phyloP scores from a whole-genome alignment of 106 monocot genomes.

The Allium fistulosum region DNA sequence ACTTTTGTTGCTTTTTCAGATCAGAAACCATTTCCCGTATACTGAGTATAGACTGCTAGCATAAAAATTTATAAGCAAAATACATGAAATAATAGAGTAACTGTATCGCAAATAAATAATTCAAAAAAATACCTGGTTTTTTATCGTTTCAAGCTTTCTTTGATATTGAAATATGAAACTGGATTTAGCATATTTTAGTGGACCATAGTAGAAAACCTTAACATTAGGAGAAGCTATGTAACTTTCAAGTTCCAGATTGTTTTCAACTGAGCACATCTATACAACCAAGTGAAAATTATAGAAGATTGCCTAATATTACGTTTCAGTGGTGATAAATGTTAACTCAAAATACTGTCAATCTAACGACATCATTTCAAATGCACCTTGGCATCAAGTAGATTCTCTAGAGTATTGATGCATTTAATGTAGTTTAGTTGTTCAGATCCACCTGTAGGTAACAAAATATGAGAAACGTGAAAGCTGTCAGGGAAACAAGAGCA shows the following conservation, averaged over 20 bases:
- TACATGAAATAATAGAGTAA: neutral
- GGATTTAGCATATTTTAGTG: slow-evolving; percentile 21
- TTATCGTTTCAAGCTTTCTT: slow-evolving; percentile 52
- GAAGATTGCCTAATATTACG: neutral
- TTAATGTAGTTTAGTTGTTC: slow-evolving; percentile 56
- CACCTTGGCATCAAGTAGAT: slow-evolving; percentile 86
- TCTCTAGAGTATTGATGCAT: slow-evolving; percentile 93
- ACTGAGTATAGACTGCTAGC: slow-evolving; percentile 27
- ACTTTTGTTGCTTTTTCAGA: slow-evolving; percentile 35
- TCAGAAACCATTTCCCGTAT: slow-evolving; percentile 43
- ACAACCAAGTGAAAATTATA: neutral
- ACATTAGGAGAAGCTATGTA: slow-evolving; percentile 66
- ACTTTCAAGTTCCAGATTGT: slow-evolving; percentile 57
- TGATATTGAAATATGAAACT: slow-evolving; percentile 16
- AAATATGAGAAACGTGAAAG: neutral
- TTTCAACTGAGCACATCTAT: slow-evolving; percentile 70
- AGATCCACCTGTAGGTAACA: slow-evolving; percentile 52
- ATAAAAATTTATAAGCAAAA: slow-evolving; percentile 8
- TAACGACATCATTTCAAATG: neutral
- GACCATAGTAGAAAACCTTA: slow-evolving; percentile 63
- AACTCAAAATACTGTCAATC: neutral
- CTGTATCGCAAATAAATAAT: neutral
- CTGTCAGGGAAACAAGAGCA: too few relatives aligned
- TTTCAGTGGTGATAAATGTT: neutral
- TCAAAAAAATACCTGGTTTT: slow-evolving; percentile 32